Evolutionary conservation across 2,329 filamentous ascomycete species (phyloP).

Genomic region (Xylariaceae sp.): DNA sequence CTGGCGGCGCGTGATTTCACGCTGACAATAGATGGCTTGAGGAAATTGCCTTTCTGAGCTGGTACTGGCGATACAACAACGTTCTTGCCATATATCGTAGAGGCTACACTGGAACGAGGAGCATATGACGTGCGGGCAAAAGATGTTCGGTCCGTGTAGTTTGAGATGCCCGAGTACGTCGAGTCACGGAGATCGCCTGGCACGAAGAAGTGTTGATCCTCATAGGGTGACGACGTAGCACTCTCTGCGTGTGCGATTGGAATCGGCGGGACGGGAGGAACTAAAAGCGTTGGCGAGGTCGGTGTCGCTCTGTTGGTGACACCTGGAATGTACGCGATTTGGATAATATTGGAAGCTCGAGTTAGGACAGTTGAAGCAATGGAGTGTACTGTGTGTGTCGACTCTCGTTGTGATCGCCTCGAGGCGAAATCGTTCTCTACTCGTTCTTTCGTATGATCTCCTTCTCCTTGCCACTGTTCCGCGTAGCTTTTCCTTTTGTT

Average conservation of each 20-base stretch:
- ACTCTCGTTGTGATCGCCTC: constrained; percentile 71
- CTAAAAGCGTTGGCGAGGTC: constrained; percentile 79
- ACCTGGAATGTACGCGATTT: constrained; percentile 98
- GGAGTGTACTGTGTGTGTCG: constrained; percentile 85
- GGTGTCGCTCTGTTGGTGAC: constrained; percentile 91
- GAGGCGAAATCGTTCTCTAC: constrained; percentile 43
- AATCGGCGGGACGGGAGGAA: constrained; percentile 93
- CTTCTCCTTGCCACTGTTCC: constrained; percentile 60
- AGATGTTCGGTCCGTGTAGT: constrained; percentile 66
- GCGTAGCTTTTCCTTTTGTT: constrained; percentile 71
- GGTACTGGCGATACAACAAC: constrained; percentile 78
- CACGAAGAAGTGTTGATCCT: constrained; percentile 92
- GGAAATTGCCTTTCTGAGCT: constrained; percentile 84
- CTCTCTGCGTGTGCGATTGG: constrained; percentile 70
- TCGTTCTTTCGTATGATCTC: constrained; percentile 57
- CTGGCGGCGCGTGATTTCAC: constrained; percentile 75
- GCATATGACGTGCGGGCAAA: constrained; percentile 65
- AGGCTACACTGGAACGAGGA: constrained; percentile 78
- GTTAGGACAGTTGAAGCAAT: constrained; percentile 96
- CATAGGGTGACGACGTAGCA: constrained; percentile 62
- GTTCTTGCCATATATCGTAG: constrained; percentile 92
- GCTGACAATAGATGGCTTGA: constrained; percentile 91
- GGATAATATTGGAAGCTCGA: constrained; percentile 96
- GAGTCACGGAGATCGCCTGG: constrained; percentile 90
- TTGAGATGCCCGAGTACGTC: constrained; percentile 81